These are phyloP conservation scores for Aspergillus nidulans DNA, from an alignment of 495 filamentous ascomycete species.

Conservation along the genomic window DNA sequence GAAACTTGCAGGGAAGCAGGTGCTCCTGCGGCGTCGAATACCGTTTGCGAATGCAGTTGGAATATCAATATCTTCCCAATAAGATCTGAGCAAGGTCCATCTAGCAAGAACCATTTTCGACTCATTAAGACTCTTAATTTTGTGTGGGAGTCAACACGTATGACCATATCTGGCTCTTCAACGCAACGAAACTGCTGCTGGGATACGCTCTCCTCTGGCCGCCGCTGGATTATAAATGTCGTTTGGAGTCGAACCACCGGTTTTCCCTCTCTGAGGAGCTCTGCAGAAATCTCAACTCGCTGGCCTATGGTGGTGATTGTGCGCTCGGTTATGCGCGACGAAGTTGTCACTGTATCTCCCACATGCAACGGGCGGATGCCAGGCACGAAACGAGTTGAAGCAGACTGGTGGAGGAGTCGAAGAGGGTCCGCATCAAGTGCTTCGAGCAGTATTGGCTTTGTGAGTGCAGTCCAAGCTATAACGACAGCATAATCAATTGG, in stretches of 20 bases:
- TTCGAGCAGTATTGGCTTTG: neutral
- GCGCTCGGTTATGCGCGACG: neutral
- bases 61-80: neutral
- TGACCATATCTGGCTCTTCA: neutral
- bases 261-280: neutral
- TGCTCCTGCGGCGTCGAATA: neutral
- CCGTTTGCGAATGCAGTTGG: neutral
- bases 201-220: neutral
- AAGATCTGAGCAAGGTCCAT: neutral
- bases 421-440: neutral
- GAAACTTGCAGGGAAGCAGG: neutral
- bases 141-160: neutral
- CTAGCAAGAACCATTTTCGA: neutral
- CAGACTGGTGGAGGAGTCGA: neutral
- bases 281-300: neutral
- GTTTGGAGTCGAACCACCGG: neutral
- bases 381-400: neutral
- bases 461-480: neutral
- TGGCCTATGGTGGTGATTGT: neutral
- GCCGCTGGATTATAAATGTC: constrained; percentile 1
- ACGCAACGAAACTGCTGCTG: neutral
- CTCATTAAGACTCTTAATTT: neutral
- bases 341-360: neutral
- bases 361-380: neutral
- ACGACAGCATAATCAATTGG: constrained; percentile 2